Percentiles rank a stretch among this genome's conserved stretches.
phyloP scores from a whole-genome alignment of 768 basidiomycete genomes.

The Russula sp. region DNA sequence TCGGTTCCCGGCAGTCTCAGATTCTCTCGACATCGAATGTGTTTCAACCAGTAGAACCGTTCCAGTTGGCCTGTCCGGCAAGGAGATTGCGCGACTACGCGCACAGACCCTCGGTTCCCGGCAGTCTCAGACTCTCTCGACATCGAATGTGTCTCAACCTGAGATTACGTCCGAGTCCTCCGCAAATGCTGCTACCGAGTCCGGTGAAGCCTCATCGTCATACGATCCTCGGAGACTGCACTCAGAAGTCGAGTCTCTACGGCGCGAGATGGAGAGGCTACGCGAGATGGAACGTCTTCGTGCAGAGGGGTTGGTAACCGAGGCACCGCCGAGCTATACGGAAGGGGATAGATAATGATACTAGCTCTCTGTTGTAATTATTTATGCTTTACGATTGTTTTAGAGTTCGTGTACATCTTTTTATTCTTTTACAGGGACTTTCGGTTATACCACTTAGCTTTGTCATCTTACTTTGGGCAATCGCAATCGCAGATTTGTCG shows the following conservation, averaged over 20 bases:
- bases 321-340: slow-evolving; percentile 32
- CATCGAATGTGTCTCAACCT: neutral
- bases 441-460: neutral
- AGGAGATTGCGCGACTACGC: slow-evolving; percentile 21
- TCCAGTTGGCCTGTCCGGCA: neutral
- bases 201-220: neutral
- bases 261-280: slow-evolving; percentile 32
- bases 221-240: slow-evolving; percentile 5
- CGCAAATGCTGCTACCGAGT: neutral
- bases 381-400: neutral
- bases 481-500: too few relatives aligned
- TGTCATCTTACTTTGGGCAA: too few relatives aligned
- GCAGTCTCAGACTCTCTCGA: neutral
- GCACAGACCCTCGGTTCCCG: neutral
- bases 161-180: neutral
- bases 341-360: neutral
- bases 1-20: neutral
- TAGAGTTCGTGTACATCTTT: neutral
- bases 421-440: neutral
- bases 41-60: neutral
- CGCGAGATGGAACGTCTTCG: slow-evolving; percentile 33
- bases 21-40: neutral
- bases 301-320: slow-evolving; percentile 29
- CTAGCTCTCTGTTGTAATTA: neutral
- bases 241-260: slow-evolving; percentile 35